phyloP scores from a whole-genome alignment of 2,329 filamentous ascomycete species.

The Aspergillus spinulosporus region DNA sequence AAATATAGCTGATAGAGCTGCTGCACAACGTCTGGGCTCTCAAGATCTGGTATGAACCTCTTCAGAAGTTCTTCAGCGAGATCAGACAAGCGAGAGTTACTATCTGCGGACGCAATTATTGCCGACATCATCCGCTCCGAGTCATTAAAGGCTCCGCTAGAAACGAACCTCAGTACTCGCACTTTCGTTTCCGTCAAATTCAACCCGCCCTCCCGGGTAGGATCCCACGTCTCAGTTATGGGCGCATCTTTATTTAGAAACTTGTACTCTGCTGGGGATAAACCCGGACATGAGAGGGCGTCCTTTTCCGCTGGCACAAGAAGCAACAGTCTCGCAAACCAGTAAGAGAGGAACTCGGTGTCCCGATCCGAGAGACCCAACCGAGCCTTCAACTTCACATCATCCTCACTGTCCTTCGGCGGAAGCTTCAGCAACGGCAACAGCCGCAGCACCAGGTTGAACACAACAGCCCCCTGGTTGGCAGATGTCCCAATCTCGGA shows the following conservation, averaged over 20 bases:
- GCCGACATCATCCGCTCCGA: constrained; percentile 80
- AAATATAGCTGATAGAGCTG: constrained; percentile 73
- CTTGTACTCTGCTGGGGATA: constrained; percentile 65
- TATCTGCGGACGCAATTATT: constrained; percentile 77
- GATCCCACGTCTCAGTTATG: constrained; percentile 59
- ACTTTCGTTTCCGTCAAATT: constrained; percentile 70
- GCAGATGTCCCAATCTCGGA: constrained; percentile 57
- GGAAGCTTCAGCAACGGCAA: constrained; percentile 69
- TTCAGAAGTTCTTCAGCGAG: constrained; percentile 89
- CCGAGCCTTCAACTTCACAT: constrained; percentile 64
- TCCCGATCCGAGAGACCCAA: constrained; percentile 72
- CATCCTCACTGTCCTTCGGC: constrained; percentile 74
- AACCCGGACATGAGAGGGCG: constrained; percentile 56
- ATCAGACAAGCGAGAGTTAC: constrained; percentile 77
- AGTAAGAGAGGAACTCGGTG: constrained; percentile 69
- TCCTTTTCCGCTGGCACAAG: constrained; percentile 52
- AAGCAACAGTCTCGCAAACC: constrained; percentile 76
- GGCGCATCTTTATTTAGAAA: constrained; percentile 65
- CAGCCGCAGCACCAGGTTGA: constrained; percentile 78
- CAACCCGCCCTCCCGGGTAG: constrained; percentile 59
- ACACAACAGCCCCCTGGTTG: constrained; percentile 64
- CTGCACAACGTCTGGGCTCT: constrained; percentile 64
- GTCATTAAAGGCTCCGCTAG: constrained; percentile 83
- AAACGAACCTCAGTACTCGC: constrained; percentile 68
- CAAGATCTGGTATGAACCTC: constrained; percentile 67